phyloP scores from a whole-genome alignment of 352 stramenopile species.

The Phytophthora syringae region DNA sequence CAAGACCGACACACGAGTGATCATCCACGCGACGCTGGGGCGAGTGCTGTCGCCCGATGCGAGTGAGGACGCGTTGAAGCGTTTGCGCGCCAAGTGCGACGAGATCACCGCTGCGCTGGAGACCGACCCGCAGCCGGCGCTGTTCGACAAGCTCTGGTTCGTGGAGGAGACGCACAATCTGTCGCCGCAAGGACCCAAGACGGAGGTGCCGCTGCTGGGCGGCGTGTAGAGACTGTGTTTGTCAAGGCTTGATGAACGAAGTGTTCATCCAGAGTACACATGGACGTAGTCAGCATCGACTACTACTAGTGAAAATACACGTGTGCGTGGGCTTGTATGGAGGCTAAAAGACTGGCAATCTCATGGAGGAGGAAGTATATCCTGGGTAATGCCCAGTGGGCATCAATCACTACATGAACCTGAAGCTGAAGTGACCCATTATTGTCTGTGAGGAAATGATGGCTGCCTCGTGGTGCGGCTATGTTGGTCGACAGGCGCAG shows the following conservation, averaged over 20 bases:
- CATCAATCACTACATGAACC: too few species aligned
- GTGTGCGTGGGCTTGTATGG: not conserved
- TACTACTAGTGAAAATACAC: not conserved
- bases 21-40: slow-evolving; percentile 77
- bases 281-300: not conserved
- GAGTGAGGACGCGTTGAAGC: slow-evolving; percentile 34
- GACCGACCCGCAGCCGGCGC: slow-evolving; percentile 29
- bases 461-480: not conserved
- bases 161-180: slow-evolving; percentile 75
- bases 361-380: too few species aligned
- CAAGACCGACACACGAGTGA: slow-evolving; percentile 49
- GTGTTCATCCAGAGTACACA: not conserved
- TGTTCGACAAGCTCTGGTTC: slow-evolving; percentile 68
- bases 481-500: not conserved
- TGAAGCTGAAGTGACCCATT: not conserved
- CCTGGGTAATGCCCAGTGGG: too few species aligned
- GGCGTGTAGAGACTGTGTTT: slow-evolving; percentile 11
- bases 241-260: too few species aligned
- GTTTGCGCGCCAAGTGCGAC: slow-evolving; percentile 58
- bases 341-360: too few species aligned
- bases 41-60: slow-evolving; percentile 60
- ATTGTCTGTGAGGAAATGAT: not conserved
- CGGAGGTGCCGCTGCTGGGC: slow-evolving; percentile 46
- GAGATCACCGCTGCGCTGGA: slow-evolving; percentile 50
- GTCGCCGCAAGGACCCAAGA: slow-evolving; percentile 58